Conservation (phyloP, 176 grass and related monocot genomes). For the Aegilops sharonensis region DNA sequence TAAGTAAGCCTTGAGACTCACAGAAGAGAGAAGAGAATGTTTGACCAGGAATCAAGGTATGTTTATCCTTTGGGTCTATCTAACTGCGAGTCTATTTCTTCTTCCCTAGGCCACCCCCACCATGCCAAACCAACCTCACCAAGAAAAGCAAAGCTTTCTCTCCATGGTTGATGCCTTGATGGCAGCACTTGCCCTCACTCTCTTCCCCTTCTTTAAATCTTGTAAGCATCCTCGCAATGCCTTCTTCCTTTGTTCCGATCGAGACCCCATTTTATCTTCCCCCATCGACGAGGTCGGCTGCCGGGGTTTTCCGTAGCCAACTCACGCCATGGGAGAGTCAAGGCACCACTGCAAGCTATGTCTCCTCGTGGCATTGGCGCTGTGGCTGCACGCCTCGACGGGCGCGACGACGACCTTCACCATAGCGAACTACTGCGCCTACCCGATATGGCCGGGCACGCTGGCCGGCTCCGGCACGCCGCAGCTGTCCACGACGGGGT, state of each 20-base stretch:
- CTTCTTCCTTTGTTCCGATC: background rate
- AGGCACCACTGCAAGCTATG: conserved; percentile 16
- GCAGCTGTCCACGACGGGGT: conserved; percentile 72
- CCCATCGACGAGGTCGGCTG: too few species aligned
- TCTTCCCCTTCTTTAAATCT: conserved; percentile 39
- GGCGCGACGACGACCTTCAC: conserved; percentile 50
- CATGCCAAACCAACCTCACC: conserved; percentile 60
- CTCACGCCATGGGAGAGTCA: conserved; percentile 19
- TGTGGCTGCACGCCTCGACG: conserved; percentile 13
- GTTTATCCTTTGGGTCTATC: conserved; percentile 22
- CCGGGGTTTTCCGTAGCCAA: background rate
- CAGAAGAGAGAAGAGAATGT: conserved; percentile 27
- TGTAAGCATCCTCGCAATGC: conserved; percentile 16
- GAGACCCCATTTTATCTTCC: too few species aligned
- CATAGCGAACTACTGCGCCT: conserved; percentile 73
- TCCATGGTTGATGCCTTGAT: background rate
- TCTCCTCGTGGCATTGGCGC: conserved; percentile 12
- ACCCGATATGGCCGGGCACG: conserved; percentile 86
- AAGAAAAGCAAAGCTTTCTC: conserved; percentile 42
- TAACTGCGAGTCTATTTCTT: conserved; percentile 57
- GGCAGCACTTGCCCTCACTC: background rate
- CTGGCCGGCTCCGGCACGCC: conserved; percentile 76
- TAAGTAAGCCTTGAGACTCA: background rate
- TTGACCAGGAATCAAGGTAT: conserved; percentile 36
- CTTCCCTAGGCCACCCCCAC: conserved; percentile 51